phyloP scores from a whole-genome alignment of 2,329 filamentous ascomycete species.

The Phialophora expanda region DNA sequence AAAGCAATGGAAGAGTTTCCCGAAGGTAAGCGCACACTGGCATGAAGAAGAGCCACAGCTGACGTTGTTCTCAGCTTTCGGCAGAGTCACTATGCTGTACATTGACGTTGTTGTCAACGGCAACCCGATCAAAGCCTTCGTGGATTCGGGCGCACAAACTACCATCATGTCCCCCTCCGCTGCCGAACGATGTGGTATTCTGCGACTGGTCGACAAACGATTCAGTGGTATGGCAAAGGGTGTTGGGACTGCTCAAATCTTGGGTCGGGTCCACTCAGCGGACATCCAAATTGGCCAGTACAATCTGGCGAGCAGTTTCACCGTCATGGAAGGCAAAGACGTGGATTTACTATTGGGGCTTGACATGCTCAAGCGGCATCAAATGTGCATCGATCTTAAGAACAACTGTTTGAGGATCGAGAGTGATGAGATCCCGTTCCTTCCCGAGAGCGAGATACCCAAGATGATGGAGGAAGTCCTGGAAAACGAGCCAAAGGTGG shows the following conservation, averaged over 20 bases:
- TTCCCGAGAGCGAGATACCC: slow-evolving; percentile 94
- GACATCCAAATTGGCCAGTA: slow-evolving; percentile 90
- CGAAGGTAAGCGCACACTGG: slow-evolving; percentile 68
- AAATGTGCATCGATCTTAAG: slow-evolving; percentile 86
- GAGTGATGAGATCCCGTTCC: slow-evolving; percentile 83
- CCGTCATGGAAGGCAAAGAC: slow-evolving; percentile 98
- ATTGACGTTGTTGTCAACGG: slow-evolving; percentile 95
- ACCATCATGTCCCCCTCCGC: slow-evolving; percentile 98
- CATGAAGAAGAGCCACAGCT: slow-evolving; percentile 14
- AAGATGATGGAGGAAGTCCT: slow-evolving; percentile 72
- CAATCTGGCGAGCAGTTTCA: slow-evolving; percentile 92
- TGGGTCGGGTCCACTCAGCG: slow-evolving; percentile 92
- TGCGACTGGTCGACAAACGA: slow-evolving; percentile 89
- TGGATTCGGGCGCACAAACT: slow-evolving; percentile 95
- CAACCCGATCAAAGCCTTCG: slow-evolving; percentile 88
- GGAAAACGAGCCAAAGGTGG: slow-evolving; percentile 79
- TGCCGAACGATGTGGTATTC: slow-evolving; percentile 90
- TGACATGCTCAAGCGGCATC: slow-evolving; percentile 96
- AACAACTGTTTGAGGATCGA: slow-evolving; percentile 87
- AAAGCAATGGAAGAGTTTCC: slow-evolving; percentile 97
- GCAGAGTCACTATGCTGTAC: slow-evolving; percentile 93
- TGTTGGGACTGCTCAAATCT: slow-evolving; percentile 91
- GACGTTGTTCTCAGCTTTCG: slow-evolving; percentile 60
- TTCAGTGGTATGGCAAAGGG: slow-evolving; percentile 91
- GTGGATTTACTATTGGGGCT: slow-evolving; percentile 91